These are phyloP conservation scores for Kregervanrija delftensis DNA, from an alignment of 805 yeast genomes.

Conservation along the genomic window DNA sequence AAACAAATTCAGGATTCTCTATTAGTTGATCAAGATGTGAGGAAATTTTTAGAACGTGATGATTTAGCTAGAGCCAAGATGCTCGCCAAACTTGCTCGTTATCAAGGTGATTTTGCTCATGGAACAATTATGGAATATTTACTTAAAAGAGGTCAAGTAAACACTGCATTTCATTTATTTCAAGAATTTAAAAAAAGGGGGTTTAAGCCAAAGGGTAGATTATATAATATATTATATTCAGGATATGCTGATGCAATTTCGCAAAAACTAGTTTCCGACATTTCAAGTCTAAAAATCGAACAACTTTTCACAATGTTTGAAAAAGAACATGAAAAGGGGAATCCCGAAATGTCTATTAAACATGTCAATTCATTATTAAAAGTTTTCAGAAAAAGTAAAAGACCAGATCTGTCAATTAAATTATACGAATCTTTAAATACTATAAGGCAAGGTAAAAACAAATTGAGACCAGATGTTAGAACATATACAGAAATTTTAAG, in stretches of 20 bases:
- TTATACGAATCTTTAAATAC: slow-evolving; percentile 27
- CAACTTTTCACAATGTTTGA: slow-evolving; percentile 28
- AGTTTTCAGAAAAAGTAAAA: slow-evolving; percentile 35
- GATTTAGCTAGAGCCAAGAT: slow-evolving; percentile 44
- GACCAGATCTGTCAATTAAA: slow-evolving; percentile 32
- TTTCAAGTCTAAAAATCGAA: slow-evolving; percentile 30
- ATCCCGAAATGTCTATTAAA: slow-evolving; percentile 27
- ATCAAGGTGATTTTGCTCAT: slow-evolving; percentile 52
- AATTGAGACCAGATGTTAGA: slow-evolving; percentile 25
- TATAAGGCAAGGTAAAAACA: slow-evolving; percentile 12
- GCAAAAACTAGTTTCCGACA: slow-evolving; percentile 6
- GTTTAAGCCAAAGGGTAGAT: slow-evolving; percentile 42
- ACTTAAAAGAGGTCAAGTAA: slow-evolving; percentile 34
- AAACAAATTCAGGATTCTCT: slow-evolving; percentile 53
- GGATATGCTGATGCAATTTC: slow-evolving; percentile 30
- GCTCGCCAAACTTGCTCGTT: slow-evolving; percentile 20
- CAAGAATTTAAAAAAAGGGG: slow-evolving; percentile 58
- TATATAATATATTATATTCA: slow-evolving; percentile 39
- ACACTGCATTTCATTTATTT: slow-evolving; percentile 43
- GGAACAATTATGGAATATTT: slow-evolving; percentile 52
- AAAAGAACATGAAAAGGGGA: slow-evolving; percentile 23
- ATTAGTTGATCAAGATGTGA: slow-evolving; percentile 46
- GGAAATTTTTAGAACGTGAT: slow-evolving; percentile 42
- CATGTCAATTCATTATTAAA: slow-evolving; percentile 42
- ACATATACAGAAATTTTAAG: slow-evolving; percentile 29